Evolutionary conservation across 2,329 filamentous ascomycete genomes (phyloP), one percentile per base, ranked within the genome.

Genomic region (Colletotrichum sublineola): DNA sequence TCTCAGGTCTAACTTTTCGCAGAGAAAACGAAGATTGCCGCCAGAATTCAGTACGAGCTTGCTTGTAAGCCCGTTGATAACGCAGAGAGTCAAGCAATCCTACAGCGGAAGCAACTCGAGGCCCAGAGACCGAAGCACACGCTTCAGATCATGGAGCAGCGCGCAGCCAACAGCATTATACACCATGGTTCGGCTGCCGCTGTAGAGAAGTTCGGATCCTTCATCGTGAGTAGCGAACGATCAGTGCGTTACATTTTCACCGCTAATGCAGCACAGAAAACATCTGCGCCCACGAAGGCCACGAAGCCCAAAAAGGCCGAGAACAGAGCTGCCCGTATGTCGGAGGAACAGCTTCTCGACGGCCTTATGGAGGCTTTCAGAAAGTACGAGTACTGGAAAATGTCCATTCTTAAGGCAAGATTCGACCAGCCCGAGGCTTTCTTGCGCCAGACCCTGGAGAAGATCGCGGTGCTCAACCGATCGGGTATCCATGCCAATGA

Each of bases 381-480:
- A 68, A 86, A 93, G 78, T 97, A 93, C 86, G 91, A 92, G 77
- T 98, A 96, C 82, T 99, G 96, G 95, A 75, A 75, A 55, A 75
- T 75, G 72, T 75, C 74, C 7, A 73, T 75, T 50, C 63, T 75
- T 56, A 75, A 74, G 58, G 74, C 72, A n/a, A 72, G 72, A 24
- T 89, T 97, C 50, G 89, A 92, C 72, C 96, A 99, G 83, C 96
- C 96, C 1, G 96, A 98, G 80, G 91, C 93, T n/a, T 98, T 95
- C 81, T 89, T 99, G 74, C 94, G 96, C 67, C 90, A 96, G 79
- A 92, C 92, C 0, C 84, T 99, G 76, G 93, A 95, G 74, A 91
- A 94, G 78, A 90, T 98, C 72, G 96, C 94, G 0, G 90, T 93
- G 29, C 84, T 97, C 73, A 92, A 97, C 80, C 94, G 95, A 81